Percentiles rank a stretch among this genome's conserved stretches.
phyloP scores from a whole-genome alignment of 2,329 filamentous ascomycete genomes.

The Parascedosporium putredinis region DNA sequence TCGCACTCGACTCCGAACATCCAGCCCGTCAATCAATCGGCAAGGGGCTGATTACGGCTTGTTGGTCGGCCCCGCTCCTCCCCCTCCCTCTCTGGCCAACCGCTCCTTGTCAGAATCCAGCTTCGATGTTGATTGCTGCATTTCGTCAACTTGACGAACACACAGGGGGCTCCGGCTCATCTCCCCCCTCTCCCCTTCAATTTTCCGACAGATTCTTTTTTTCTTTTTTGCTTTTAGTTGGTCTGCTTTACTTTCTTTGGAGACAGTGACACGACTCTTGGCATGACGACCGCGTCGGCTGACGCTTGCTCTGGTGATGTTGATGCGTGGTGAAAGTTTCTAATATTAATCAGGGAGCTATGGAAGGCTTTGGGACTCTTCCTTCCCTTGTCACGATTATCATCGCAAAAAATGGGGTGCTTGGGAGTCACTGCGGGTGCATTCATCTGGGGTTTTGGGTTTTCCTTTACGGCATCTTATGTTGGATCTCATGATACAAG shows the following conservation, averaged over 20 bases:
- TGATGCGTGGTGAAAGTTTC: not conserved
- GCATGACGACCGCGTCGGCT: not conserved
- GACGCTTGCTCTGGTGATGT: not conserved
- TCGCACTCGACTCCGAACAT: too few relatives aligned
- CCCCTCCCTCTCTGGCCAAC: not conserved
- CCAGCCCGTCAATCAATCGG: too few relatives aligned
- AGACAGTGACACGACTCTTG: not conserved
- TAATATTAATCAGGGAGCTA: not conserved
- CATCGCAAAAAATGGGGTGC: not conserved
- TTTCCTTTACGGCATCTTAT: not conserved
- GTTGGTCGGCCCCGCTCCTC: not conserved
- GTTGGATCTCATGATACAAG: not conserved
- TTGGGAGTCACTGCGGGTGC: slow-evolving; percentile 1
- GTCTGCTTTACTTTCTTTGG: not conserved
- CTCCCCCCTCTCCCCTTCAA: too few relatives aligned
- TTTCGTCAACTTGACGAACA: too few relatives aligned
- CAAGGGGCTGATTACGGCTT: too few relatives aligned
- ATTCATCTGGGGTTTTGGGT: not conserved
- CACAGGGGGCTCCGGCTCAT: too few relatives aligned
- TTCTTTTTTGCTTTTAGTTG: not conserved
- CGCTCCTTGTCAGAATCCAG: not conserved
- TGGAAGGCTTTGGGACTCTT: not conserved
- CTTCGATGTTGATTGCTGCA: too few relatives aligned
- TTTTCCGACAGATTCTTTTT: too few relatives aligned
- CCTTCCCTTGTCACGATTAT: slow-evolving; percentile 1